Percentiles rank a stretch among this genome's conserved stretches.
These are phyloP conservation scores for Dactylis glomerata DNA, from an alignment of 176 grass and related monocot genomes.

Conservation along the genomic window DNA sequence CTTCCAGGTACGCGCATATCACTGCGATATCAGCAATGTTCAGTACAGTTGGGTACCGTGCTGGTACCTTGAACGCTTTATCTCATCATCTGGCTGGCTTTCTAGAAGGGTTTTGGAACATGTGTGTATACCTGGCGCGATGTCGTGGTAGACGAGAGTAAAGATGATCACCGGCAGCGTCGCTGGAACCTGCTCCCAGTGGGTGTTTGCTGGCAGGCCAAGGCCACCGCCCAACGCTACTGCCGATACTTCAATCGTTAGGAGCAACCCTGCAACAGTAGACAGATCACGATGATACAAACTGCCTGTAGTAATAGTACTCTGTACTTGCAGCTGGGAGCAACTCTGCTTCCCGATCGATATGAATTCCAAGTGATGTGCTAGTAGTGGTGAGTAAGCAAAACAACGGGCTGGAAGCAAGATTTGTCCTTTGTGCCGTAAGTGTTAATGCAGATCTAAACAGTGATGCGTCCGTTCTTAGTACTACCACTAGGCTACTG, in stretches of 20 bases:
- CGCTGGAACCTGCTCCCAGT: constrained; percentile 75
- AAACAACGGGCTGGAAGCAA: background rate
- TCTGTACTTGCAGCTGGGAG: background rate
- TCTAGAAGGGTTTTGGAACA: background rate
- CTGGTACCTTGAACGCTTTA: background rate
- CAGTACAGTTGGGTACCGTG: background rate
- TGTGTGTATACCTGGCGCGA: constrained; percentile 54
- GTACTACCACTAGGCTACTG: background rate
- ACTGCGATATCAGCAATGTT: constrained; percentile 38
- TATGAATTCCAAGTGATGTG: background rate
- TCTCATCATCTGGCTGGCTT: background rate
- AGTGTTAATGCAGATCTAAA: constrained; percentile 16
- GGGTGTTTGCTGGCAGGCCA: constrained; percentile 43
- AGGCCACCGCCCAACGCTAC: constrained; percentile 54
- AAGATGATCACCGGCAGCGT: constrained; percentile 78
- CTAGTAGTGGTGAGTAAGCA: background rate
- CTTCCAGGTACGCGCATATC: constrained; percentile 77
- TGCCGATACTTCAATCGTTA: constrained; percentile 53
- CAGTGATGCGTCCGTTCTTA: background rate
- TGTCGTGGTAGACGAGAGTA: constrained; percentile 87
- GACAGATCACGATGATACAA: background rate
- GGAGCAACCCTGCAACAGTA: constrained; percentile 46
- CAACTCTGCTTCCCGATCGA: background rate
- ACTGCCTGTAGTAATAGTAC: background rate
- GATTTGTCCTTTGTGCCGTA: background rate